These are phyloP conservation scores for Tetratostichococcus sp. DNA, from an alignment of 139 green algal species.

Conservation along the genomic window DNA sequence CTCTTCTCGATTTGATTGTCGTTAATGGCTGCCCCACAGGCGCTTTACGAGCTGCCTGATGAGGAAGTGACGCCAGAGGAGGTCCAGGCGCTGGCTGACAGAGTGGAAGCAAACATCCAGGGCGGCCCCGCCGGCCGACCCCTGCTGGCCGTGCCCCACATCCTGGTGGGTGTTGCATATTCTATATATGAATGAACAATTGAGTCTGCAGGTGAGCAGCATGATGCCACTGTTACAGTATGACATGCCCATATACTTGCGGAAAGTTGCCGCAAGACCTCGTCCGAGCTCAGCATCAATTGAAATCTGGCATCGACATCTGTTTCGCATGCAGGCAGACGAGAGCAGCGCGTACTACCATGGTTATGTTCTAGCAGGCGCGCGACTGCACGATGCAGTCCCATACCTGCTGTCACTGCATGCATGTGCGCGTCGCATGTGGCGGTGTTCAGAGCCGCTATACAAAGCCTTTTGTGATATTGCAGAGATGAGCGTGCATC, in stretches of 20 bases:
- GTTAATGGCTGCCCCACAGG: constrained; percentile 4
- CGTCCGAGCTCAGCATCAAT: no score
- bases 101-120: constrained; percentile 52
- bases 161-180: constrained; percentile 51
- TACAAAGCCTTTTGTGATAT: no score
- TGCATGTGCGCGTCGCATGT: no score
- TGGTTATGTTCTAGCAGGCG: constrained; percentile 47
- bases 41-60: constrained; percentile 73
- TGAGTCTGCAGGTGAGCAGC: constrained; percentile 16
- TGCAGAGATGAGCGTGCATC: constrained; percentile 31
- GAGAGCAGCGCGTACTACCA: constrained; percentile 75
- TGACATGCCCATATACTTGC: no score
- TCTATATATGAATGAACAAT: constrained; percentile 64
- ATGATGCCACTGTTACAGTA: no score
- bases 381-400: no score
- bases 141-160: constrained; percentile 61
- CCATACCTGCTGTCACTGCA: no score
- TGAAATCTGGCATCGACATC: no score
- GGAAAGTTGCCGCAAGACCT: no score
- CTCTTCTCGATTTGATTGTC: no score
- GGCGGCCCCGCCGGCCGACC: constrained; percentile 31
- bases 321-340: constrained; percentile 49
- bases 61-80: constrained; percentile 48
- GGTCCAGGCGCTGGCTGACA: constrained; percentile 59
- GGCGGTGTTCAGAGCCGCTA: no score